Evolutionary conservation across 2,329 filamentous ascomycete species (phyloP), one percentile per base, ranked within the genome.

Genomic region (Monosporascus sp.): DNA sequence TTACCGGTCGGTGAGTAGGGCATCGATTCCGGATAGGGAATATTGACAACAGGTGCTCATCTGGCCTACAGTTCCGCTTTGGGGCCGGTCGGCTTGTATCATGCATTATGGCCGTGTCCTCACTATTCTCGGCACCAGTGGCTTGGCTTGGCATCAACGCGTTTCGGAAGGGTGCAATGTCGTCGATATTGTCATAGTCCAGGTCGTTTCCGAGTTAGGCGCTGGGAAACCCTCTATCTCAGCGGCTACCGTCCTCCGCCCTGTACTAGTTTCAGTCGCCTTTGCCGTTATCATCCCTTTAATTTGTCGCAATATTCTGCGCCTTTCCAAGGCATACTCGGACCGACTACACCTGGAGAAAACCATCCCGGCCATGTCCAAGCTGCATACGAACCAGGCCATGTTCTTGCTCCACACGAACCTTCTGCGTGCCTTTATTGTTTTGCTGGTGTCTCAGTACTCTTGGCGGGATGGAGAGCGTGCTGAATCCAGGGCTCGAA

Each of bases 181-280:
- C 0, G 80, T 89, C 1, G 88, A 88, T 0, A 72, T 93, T 9
- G 82, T 92, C 7, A 87, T 93, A 82, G 86, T 91, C 0, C 83
- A 90, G 59, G 79, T 93, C 46, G 86, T 94, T 22, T 81, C 86
- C 0, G 85, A 84, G 47, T 73, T 93, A 0, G 86, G 69, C 51
- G 66, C 46, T 45, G 51, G 56, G 8, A 40, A 20, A n/a, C 43
- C 52, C 7, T 50, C n/a, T 17, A 60, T 66, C 34, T 53, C 65
- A 6, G 69, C 73, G 0, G 51, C 65, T 2, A 71, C 71, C 0
- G 63, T 80, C 3, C 51, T 82, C 11, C 66, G 79, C 19, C 74
- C 76, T 3, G 52, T 82, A 9, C 54, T 77, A 11, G 72, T 80
- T 5, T 77, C 76, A 4, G 24, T 82, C 16, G 82, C 70, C 0